A percentile compares a stretch with the other conserved stretches of the same genome.
phyloP scores from a whole-genome alignment of 1,284 basidiomycete species.

The Ustilago trichophora region DNA sequence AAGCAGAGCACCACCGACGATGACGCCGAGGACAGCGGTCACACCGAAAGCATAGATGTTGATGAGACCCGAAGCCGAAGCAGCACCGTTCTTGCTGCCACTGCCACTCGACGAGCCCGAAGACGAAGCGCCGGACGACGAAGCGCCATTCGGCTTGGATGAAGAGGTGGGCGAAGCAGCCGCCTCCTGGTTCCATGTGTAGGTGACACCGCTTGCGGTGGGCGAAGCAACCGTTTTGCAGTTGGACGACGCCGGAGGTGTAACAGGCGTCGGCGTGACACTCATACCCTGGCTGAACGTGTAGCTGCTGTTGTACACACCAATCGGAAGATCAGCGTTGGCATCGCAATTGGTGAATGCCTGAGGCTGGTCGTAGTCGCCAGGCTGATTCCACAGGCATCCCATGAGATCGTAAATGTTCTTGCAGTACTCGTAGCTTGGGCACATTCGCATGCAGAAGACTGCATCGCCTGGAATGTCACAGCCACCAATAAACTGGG shows the following conservation, averaged over 20 bases:
- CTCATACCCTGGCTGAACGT: slow-evolving; percentile 56
- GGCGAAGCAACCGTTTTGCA: slow-evolving; percentile 49
- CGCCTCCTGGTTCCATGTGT: slow-evolving; percentile 51
- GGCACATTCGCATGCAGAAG: slow-evolving; percentile 58
- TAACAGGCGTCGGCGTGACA: slow-evolving; percentile 47
- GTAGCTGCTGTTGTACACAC: slow-evolving; percentile 54
- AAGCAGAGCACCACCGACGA: slow-evolving; percentile 17
- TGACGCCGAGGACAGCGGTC: slow-evolving; percentile 15
- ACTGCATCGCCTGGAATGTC: slow-evolving; percentile 54
- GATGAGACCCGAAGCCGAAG: slow-evolving; percentile 1
- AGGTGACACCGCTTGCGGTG: slow-evolving; percentile 54
- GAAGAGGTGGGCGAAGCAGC: slow-evolving; percentile 9
- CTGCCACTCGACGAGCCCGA: not conserved
- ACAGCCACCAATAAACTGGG: slow-evolving; percentile 57
- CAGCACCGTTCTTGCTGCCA: slow-evolving; percentile 23
- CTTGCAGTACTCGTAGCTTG: slow-evolving; percentile 51
- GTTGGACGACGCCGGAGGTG: slow-evolving; percentile 52
- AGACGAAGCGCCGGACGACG: no score
- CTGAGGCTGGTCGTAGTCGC: slow-evolving; percentile 52
- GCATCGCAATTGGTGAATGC: slow-evolving; percentile 61
- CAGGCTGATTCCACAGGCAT: slow-evolving; percentile 43
- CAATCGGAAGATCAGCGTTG: slow-evolving; percentile 49
- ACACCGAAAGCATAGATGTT: slow-evolving; percentile 14
- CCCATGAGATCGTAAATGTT: slow-evolving; percentile 61
- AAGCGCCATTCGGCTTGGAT: not conserved